phyloP scores from a whole-genome alignment of 2,329 filamentous ascomycete genomes.

The Cercospora zeina region DNA sequence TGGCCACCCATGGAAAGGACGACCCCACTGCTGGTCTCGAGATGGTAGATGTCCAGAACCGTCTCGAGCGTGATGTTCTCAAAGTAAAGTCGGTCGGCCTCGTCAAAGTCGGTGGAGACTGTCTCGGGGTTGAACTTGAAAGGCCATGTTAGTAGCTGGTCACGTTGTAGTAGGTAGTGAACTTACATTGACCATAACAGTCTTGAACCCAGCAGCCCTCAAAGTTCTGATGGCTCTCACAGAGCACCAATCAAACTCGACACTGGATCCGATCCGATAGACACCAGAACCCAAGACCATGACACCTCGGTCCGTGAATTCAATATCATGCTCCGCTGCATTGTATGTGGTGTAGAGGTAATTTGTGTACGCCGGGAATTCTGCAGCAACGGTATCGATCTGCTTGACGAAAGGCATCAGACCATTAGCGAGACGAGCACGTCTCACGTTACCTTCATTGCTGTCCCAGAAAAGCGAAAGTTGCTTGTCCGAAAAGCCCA shows the following conservation, averaged over 20 bases:
- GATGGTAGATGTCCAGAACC: constrained; percentile 87
- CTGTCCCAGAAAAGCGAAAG: constrained; percentile 92
- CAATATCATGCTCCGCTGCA: constrained; percentile 77
- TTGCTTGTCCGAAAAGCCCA: constrained; percentile 93
- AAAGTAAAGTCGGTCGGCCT: constrained; percentile 92
- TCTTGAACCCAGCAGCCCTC: constrained; percentile 81
- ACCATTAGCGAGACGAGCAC: constrained; percentile 78
- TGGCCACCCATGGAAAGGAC: constrained; percentile 96
- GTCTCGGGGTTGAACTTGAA: constrained; percentile 72
- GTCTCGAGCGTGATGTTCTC: constrained; percentile 69
- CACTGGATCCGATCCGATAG: constrained; percentile 94
- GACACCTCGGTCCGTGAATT: constrained; percentile 84
- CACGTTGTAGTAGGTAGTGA: neutral
- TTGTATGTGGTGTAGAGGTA: constrained; percentile 98
- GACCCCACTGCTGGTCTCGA: constrained; percentile 76
- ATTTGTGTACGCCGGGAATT: constrained; percentile 92
- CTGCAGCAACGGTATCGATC: constrained; percentile 96
- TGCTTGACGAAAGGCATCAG: constrained; percentile 93
- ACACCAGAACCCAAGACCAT: constrained; percentile 97
- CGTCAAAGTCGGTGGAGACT: constrained; percentile 76
- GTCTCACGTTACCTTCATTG: constrained; percentile 86
- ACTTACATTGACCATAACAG: constrained; percentile 46
- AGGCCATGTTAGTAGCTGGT: neutral
- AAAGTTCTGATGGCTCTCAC: constrained; percentile 91
- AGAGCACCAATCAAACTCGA: constrained; percentile 99